Conservation (phyloP, 305 asterid genomes). For the Caryopteris hybrid region DNA sequence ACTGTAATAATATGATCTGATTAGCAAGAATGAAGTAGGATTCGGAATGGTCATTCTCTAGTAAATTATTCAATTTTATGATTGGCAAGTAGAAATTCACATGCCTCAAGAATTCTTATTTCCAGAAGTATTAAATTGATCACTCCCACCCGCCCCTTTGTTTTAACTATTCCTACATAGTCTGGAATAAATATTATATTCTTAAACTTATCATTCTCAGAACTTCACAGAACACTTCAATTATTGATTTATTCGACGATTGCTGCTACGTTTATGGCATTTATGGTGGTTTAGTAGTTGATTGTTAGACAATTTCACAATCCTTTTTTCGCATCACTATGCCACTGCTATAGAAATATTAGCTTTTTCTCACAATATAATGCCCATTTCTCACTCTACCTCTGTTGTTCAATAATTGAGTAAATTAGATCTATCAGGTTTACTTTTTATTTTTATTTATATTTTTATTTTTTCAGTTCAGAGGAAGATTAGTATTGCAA, state of each 20-base stretch:
- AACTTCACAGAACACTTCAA: neutral
- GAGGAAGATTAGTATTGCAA: too few species aligned
- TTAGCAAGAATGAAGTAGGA: neutral
- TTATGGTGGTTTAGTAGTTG: too few species aligned
- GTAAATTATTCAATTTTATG: neutral
- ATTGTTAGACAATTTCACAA: too few species aligned
- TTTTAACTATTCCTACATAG: neutral
- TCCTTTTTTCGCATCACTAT: too few species aligned
- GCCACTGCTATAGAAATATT: too few species aligned
- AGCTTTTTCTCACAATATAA: too few species aligned
- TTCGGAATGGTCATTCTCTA: neutral
- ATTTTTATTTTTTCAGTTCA: too few species aligned
- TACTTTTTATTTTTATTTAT: too few species aligned
- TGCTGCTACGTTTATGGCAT: too few species aligned
- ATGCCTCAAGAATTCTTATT: neutral
- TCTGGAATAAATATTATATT: neutral
- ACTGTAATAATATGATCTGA: neutral
- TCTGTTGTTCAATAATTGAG: too few species aligned
- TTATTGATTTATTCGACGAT: neutral
- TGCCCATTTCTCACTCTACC: too few species aligned
- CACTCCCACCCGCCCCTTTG: neutral
- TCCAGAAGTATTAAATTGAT: neutral
- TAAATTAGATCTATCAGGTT: too few species aligned
- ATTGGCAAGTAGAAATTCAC: neutral
- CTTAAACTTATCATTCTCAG: neutral